A percentile compares a stretch with the other conserved stretches of the same genome.
phyloP scores from a whole-genome alignment of 1,139 yeast species.

The Saccharomyces hybrid region DNA sequence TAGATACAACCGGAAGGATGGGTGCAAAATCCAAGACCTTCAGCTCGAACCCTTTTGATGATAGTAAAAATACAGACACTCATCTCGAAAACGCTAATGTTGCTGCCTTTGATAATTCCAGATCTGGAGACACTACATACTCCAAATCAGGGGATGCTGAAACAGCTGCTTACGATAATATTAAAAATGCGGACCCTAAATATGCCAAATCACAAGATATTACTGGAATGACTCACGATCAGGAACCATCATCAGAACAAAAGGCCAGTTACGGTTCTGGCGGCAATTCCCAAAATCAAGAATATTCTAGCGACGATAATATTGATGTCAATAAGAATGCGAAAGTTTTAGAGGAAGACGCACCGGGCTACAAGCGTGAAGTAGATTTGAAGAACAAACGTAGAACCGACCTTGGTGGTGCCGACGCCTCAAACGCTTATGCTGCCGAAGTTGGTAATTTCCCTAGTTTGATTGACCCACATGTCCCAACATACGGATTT shows the following conservation, averaged over 20 bases:
- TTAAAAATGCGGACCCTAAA: background rate
- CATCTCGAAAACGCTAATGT: background rate
- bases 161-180: background rate
- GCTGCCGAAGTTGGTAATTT: constrained; percentile 13
- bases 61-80: background rate
- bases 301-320: background rate
- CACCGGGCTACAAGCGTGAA: background rate
- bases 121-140: background rate
- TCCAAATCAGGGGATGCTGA: background rate
- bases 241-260: background rate
- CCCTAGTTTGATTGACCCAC: constrained; percentile 24
- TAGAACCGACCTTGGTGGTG: constrained; percentile 2
- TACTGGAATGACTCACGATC: background rate
- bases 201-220: background rate
- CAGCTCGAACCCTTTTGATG: background rate
- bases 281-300: background rate
- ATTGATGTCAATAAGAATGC: background rate
- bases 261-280: background rate
- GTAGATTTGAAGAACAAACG: constrained; percentile 2
- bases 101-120: background rate
- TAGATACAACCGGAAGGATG: background rate
- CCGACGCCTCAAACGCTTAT: constrained; percentile 6
- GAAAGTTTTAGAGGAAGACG: background rate
- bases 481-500: constrained; percentile 18
- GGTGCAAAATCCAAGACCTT: background rate